Base-by-base conservation (phyloP, 2,329 filamentous ascomycete genomes). In the Colletotrichum endophyticum region DNA sequence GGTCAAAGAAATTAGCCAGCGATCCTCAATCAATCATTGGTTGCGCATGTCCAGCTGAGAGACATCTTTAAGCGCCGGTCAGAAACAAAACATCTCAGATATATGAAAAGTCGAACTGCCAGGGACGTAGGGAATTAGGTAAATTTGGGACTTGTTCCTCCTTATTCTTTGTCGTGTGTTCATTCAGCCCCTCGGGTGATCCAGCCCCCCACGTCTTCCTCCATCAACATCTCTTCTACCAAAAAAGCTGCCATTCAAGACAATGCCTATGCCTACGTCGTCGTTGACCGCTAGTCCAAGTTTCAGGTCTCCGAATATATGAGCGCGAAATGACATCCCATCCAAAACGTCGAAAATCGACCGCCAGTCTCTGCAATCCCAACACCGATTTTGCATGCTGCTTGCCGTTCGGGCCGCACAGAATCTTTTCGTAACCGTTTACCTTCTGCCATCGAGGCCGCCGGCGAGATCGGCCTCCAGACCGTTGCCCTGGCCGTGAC, bases 401-500 rank as follows among this genome's bases (percentile, higher is more conserved):
- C 30, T 8, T 44, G 66, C 66, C 61, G 16, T 11, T 34, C 8
- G 39, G 49, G 56, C 49, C 70, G 25, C 59, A 49, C 12, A 44
- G 25, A 34, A 22, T 13, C n/a, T 13, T 9, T 63, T 16, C 9
- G 13, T 13, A 27, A 59, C 3, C 13, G 12, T 74, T 75, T 77
- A 80, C 76, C 79, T 79, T 68, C 82, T 79, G 75, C 80, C 88
- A 82, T 93, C 92, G 80, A 93, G 88, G 25, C 92, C 90, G 32
- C 88, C 89, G 34, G 90, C 90, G 56, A 93, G 86, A 76, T 93
- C 91, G 32, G 89, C 90, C 84, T 93, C 91, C 25, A 93, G 85
- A 6, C 88, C 88, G 57, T 86, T 86, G 61, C 85, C 84, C 44
- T 88, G 87, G 63, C 85, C 34, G 34, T 64, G 62, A 13, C 62